These are phyloP conservation scores for Fonsecaea pugnacius DNA, from an alignment of 2,329 filamentous ascomycete genomes.

Conservation along the genomic window DNA sequence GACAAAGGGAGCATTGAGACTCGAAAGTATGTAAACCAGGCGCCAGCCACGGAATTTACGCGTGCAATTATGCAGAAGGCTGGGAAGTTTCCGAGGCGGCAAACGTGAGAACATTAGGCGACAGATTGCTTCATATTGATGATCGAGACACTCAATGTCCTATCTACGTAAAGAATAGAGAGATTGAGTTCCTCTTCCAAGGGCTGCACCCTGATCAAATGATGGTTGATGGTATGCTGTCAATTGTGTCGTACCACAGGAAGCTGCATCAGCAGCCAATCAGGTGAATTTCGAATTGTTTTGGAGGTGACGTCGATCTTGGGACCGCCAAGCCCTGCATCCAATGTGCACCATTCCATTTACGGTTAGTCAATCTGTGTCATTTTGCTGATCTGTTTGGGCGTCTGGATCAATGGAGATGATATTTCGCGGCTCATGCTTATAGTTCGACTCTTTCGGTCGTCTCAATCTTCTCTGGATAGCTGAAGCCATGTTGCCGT, in stretches of 20 bases:
- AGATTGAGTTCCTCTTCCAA: background rate
- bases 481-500: constrained; percentile 64
- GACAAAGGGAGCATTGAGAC: constrained; percentile 10
- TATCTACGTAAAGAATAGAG: background rate
- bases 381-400: background rate
- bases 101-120: background rate
- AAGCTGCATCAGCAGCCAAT: background rate
- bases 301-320: constrained; percentile 10
- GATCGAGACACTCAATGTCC: background rate
- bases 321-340: background rate
- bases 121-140: background rate
- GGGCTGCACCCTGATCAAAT: background rate
- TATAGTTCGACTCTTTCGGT: constrained; percentile 41
- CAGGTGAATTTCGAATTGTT: background rate
- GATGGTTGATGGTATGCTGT: background rate
- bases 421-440: background rate
- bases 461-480: constrained; percentile 70
- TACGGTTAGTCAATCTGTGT: background rate
- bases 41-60: constrained; percentile 36
- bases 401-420: background rate
- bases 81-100: constrained; percentile 15
- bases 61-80: constrained; percentile 24
- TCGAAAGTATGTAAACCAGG: constrained; percentile 28
- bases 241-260: background rate
- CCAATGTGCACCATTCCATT: background rate